Evolutionary conservation across 1,284 basidiomycete genomes (phyloP).

Genomic region (Ceratobasidium sp.): DNA sequence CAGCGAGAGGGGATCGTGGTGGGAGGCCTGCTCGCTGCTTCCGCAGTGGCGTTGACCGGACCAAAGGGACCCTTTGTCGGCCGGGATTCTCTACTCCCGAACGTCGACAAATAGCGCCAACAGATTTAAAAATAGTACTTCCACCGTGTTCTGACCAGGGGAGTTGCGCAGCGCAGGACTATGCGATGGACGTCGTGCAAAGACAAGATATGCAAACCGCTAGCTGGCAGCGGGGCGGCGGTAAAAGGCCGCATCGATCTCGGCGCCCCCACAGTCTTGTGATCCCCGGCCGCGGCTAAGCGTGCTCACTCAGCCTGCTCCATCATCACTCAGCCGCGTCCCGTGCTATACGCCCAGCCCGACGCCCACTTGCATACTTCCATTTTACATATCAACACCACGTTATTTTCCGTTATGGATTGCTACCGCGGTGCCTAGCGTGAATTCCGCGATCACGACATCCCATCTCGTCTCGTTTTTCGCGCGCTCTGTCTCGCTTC

Average conservation of each 20-base stretch:
- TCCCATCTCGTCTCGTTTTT: neutral
- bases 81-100: no score
- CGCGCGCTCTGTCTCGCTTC: slow-evolving; percentile 23
- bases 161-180: slow-evolving; percentile 23
- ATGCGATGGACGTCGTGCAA: neutral
- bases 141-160: neutral
- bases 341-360: neutral
- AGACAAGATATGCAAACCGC: neutral
- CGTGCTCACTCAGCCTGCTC: neutral
- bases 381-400: neutral
- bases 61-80: no score
- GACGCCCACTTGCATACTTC: neutral
- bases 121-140: no score
- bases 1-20: neutral
- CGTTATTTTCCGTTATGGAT: neutral
- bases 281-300: slow-evolving; percentile 5
- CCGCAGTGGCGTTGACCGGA: neutral
- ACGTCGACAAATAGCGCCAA: no score
- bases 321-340: neutral
- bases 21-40: slow-evolving; percentile 26
- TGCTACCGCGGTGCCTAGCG: neutral
- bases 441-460: neutral
- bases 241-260: slow-evolving; percentile 12
- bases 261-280: slow-evolving; percentile 10
- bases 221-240: neutral